These are phyloP conservation scores for Pisolithus microcarpus DNA, from an alignment of 768 basidiomycete genomes.

Conservation along the genomic window DNA sequence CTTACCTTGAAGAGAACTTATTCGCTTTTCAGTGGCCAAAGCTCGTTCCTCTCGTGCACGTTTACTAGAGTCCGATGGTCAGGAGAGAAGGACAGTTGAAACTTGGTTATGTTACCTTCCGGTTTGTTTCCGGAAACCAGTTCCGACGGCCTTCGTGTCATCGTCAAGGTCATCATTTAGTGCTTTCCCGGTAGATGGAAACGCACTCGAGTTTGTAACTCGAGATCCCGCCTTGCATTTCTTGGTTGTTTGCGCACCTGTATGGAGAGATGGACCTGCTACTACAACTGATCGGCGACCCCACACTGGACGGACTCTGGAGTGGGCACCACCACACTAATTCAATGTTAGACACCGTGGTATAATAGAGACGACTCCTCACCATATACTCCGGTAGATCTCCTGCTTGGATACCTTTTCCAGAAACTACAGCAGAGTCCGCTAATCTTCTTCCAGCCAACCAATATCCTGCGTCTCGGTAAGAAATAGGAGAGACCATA, in stretches of 20 bases:
- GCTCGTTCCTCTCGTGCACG: too few species aligned
- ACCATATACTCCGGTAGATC: slow-evolving; percentile 79
- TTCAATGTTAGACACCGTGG: neutral
- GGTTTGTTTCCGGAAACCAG: slow-evolving; percentile 67
- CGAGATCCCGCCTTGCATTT: slow-evolving; percentile 67
- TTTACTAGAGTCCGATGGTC: slow-evolving; percentile 43
- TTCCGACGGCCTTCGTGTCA: slow-evolving; percentile 37
- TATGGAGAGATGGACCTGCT: too few species aligned
- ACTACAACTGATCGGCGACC: too few species aligned
- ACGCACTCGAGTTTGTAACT: slow-evolving; percentile 54
- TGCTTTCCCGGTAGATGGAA: slow-evolving; percentile 48
- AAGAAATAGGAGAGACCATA: slow-evolving; percentile 2
- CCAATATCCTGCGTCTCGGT: slow-evolving; percentile 59
- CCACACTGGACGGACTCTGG: too few species aligned
- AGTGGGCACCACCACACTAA: too few species aligned
- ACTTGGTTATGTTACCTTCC: slow-evolving; percentile 38
- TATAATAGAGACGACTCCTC: neutral
- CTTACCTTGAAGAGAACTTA: slow-evolving; percentile 38
- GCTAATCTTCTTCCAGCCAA: slow-evolving; percentile 65
- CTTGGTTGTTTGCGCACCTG: too few species aligned
- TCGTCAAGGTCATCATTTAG: slow-evolving; percentile 38
- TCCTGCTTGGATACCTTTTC: slow-evolving; percentile 43
- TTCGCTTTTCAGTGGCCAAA: too few species aligned
- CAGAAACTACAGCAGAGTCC: slow-evolving; percentile 52
- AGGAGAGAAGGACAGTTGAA: neutral